Percentiles rank a stretch among this genome's conserved stretches.
Evolutionary conservation across 192 early-diverging fungal species (phyloP).

Genomic region (Gigaspora rosea): DNA sequence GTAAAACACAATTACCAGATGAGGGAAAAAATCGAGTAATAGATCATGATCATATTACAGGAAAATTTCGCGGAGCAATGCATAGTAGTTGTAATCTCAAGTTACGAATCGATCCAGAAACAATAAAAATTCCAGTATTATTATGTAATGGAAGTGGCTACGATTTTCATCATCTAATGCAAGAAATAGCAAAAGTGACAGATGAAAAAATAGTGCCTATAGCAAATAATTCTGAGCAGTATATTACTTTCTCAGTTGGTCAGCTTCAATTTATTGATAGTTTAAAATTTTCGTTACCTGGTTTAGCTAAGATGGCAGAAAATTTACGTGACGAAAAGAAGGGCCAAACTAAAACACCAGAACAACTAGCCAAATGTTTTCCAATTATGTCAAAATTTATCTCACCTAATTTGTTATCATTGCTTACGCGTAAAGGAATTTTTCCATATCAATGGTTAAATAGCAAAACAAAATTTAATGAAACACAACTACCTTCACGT

Average conservation of each 20-base stretch:
- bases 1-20: not conserved
- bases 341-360: conserved; percentile 23
- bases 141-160: not conserved
- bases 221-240: conserved; percentile 7
- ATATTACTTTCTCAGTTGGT: not conserved
- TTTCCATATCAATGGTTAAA: conserved; percentile 8
- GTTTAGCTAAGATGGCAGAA: conserved; percentile 3
- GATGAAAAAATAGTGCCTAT: conserved; percentile 7
- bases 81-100: not conserved
- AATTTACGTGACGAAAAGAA: conserved; percentile 16
- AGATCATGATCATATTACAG: conserved; percentile 23
- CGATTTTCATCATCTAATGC: conserved; percentile 7
- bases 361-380: conserved; percentile 1
- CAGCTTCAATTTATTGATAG: conserved; percentile 21
- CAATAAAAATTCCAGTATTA: conserved; percentile 1
- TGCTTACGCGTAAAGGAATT: conserved; percentile 2
- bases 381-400: conserved; percentile 20
- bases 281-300: not conserved
- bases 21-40: conserved; percentile 1
- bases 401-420: not conserved
- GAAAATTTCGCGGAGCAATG: conserved; percentile 1
- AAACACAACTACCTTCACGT: not conserved
- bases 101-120: conserved; percentile 5
- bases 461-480: not conserved
- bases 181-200: too few species aligned